A percentile compares a stretch with the other conserved stretches of the same genome.
Evolutionary conservation across 306 rosid species (phyloP).

Genomic region (Canavalia gladiata): DNA sequence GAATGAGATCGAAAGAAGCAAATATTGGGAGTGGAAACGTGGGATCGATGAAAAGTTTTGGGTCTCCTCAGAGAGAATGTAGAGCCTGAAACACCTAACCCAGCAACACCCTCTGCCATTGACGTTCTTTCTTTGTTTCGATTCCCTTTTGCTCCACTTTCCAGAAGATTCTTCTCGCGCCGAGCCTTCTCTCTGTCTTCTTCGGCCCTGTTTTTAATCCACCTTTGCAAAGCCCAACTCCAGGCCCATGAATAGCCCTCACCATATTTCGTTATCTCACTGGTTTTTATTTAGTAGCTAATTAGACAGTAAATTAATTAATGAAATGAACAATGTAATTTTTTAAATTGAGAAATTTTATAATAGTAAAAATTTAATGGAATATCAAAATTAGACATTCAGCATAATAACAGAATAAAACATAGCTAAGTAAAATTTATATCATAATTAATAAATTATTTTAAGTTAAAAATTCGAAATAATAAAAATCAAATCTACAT

Average conservation of each 20-base stretch:
- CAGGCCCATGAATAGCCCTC: neutral
- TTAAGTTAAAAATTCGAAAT: no score
- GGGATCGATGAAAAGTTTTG: constrained; percentile 7
- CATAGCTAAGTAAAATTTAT: no score
- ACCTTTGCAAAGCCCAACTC: constrained; percentile 30
- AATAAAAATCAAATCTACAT: no score
- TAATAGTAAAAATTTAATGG: no score
- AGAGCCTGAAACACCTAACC: constrained; percentile 36
- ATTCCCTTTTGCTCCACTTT: neutral
- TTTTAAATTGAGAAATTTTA: no score
- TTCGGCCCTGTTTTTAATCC: neutral
- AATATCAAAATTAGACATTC: no score
- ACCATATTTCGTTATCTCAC: no score
- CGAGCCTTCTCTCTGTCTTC: neutral
- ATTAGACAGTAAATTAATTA: no score
- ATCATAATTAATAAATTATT: no score
- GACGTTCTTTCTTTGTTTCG: neutral
- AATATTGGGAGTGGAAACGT: neutral
- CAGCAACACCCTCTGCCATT: constrained; percentile 47
- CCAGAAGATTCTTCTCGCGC: constrained; percentile 1
- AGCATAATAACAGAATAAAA: no score
- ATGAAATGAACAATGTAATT: no score
- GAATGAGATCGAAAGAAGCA: constrained; percentile 7
- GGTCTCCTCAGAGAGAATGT: constrained; percentile 31
- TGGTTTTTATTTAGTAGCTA: no score